These are phyloP conservation scores for Tylopilus plumbeoviolaceoides DNA, from an alignment of 768 basidiomycete species.

Conservation along the genomic window DNA sequence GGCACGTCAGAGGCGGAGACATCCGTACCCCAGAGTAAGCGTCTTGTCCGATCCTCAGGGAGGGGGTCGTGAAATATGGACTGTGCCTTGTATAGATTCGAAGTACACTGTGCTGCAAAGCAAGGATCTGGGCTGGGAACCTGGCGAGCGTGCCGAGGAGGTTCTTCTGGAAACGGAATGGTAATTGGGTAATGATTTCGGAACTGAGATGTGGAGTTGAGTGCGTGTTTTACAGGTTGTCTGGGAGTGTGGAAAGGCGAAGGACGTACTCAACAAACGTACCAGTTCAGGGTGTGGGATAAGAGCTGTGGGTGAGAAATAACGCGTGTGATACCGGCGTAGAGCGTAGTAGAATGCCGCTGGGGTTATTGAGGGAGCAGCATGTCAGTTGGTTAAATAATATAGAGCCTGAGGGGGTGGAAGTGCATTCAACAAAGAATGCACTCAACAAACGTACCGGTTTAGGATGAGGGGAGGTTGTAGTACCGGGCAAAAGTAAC, in stretches of 20 bases:
- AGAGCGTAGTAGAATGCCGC: too few species aligned
- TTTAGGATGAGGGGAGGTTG: too few species aligned
- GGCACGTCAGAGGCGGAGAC: constrained; percentile 33
- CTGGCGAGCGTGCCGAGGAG: constrained; percentile 57
- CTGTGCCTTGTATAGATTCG: constrained; percentile 52
- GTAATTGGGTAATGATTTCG: constrained; percentile 36
- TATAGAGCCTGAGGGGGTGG: too few species aligned
- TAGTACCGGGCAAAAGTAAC: too few species aligned
- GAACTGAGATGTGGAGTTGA: constrained; percentile 21
- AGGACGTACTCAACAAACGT: too few species aligned
- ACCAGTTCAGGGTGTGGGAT: too few species aligned
- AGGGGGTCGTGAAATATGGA: constrained; percentile 2
- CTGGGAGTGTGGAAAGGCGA: constrained; percentile 36
- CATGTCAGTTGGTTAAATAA: too few species aligned
- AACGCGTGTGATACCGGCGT: too few species aligned
- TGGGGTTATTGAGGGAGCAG: too few species aligned
- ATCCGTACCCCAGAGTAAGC: constrained; percentile 77
- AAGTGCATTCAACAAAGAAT: too few species aligned
- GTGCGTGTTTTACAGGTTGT: constrained; percentile 43
- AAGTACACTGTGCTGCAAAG: constrained; percentile 75
- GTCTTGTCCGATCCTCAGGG: constrained; percentile 11
- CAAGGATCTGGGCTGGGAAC: constrained; percentile 60
- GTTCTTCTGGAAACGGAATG: constrained; percentile 79
- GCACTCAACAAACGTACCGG: too few species aligned
- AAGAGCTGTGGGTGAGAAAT: too few species aligned